Conservation (phyloP, 306 rosid genomes). For the Fagus crenata region DNA sequence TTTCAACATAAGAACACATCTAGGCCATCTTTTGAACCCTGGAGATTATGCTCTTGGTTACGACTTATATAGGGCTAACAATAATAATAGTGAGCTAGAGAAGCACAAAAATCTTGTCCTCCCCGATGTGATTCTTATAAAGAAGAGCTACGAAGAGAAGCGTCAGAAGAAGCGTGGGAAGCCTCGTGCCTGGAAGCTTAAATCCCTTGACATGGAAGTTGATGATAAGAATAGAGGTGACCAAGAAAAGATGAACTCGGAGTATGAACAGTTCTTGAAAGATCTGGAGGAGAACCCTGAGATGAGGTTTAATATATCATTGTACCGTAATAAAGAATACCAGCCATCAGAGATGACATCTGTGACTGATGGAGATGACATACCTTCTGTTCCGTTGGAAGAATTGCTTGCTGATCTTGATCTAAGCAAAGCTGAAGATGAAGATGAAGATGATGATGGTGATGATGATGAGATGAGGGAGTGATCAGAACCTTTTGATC, state of each 20-base stretch:
- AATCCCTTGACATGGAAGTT: slow-evolving; percentile 61
- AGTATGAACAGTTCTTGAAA: slow-evolving; percentile 61
- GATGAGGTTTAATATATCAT: slow-evolving; percentile 50
- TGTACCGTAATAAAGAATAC: slow-evolving; percentile 56
- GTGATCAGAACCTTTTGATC: slow-evolving; percentile 21
- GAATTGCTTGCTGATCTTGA: slow-evolving; percentile 73
- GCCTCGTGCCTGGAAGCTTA: slow-evolving; percentile 56
- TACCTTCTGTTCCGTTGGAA: slow-evolving; percentile 60
- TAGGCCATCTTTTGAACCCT: slow-evolving; percentile 63
- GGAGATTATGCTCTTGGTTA: slow-evolving; percentile 84
- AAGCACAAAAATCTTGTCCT: slow-evolving; percentile 54
- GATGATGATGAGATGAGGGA: slow-evolving; percentile 47
- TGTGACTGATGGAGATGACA: slow-evolving; percentile 61
- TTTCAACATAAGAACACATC: slow-evolving; percentile 68
- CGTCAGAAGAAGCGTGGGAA: slow-evolving; percentile 53
- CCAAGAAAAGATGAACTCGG: slow-evolving; percentile 46
- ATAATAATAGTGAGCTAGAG: slow-evolving; percentile 56
- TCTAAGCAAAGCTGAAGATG: slow-evolving; percentile 46
- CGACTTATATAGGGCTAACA: slow-evolving; percentile 53
- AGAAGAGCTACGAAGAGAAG: slow-evolving; percentile 75
- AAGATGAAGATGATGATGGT: slow-evolving; percentile 44
- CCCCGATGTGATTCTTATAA: slow-evolving; percentile 63
- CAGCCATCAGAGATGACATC: slow-evolving; percentile 64
- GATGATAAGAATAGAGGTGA: slow-evolving; percentile 49
- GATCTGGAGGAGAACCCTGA: slow-evolving; percentile 73